These are phyloP conservation scores for Fragaria iinumae DNA, from an alignment of 306 rosid genomes.

Conservation along the genomic window DNA sequence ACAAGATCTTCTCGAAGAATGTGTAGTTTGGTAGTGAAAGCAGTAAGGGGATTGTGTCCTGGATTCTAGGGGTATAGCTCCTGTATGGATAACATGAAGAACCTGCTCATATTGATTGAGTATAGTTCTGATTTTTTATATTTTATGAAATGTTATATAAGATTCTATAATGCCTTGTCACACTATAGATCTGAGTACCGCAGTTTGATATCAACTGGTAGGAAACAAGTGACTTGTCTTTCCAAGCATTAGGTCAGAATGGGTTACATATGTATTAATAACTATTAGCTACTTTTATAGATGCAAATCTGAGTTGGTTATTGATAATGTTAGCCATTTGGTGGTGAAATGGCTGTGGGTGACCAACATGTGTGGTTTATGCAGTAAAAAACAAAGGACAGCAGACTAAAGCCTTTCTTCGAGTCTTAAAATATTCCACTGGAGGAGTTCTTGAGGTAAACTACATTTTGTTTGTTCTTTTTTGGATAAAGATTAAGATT, in stretches of 20 bases:
- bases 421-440: slow-evolving; percentile 75
- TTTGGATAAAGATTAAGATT: not conserved
- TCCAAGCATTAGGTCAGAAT: not conserved
- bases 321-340: not conserved
- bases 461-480: not conserved
- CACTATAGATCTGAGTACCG: not conserved
- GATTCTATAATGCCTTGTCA: not conserved
- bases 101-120: not conserved
- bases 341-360: not conserved
- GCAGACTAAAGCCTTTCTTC: slow-evolving; percentile 85
- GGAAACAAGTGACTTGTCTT: not conserved
- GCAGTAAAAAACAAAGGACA: slow-evolving; percentile 71
- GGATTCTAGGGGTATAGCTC: too few species aligned
- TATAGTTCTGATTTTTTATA: not conserved
- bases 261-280: not conserved
- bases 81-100: not conserved
- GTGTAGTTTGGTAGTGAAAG: not conserved
- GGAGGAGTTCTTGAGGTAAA: slow-evolving; percentile 96
- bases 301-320: not conserved
- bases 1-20: not conserved
- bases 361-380: slow-evolving; percentile 25
- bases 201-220: not conserved
- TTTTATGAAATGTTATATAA: not conserved
- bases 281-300: not conserved
- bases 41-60: not conserved